Evolutionary conservation across 108 stramenopile genomes (phyloP).

Genomic region (Aureococcus anophagefferens): DNA sequence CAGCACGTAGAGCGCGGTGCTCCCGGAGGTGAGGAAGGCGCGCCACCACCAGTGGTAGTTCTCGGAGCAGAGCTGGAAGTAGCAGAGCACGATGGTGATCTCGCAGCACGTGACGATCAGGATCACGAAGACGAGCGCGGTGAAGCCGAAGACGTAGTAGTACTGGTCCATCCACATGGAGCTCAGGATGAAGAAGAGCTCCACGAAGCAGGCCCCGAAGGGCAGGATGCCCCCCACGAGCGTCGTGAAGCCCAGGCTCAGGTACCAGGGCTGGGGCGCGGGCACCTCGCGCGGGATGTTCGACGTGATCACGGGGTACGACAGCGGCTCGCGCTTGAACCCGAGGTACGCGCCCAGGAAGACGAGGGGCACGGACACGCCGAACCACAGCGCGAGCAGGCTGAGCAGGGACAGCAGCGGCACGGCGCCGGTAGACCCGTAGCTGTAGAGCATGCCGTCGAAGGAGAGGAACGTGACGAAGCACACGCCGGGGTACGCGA

Average conservation of each 20-base stretch:
- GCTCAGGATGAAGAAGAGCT: constrained; percentile 92
- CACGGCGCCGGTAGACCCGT: constrained; percentile 78
- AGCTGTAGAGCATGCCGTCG: constrained; percentile 76
- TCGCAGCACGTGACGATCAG: constrained; percentile 89
- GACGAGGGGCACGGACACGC: constrained; percentile 87
- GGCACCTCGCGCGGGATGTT: constrained; percentile 89
- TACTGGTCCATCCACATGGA: constrained; percentile 86
- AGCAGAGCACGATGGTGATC: constrained; percentile 90
- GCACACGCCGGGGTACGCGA: constrained; percentile 73
- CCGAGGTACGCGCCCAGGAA: constrained; percentile 98
- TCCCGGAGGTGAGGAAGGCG: constrained; percentile 73
- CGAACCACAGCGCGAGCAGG: constrained; percentile 95
- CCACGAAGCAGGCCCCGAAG: constrained; percentile 94
- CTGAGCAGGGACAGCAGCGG: constrained; percentile 83
- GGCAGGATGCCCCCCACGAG: constrained; percentile 90
- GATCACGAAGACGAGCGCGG: constrained; percentile 85
- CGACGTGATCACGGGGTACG: constrained; percentile 78
- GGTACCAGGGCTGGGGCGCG: constrained; percentile 68
- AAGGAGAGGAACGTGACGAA: constrained; percentile 72
- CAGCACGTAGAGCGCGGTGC: constrained; percentile 88
- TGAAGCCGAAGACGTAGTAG: constrained; percentile 98
- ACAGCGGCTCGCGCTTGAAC: constrained; percentile 72
- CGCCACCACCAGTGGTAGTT: constrained; percentile 99
- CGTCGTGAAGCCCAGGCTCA: constrained; percentile 67
- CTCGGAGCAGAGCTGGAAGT: constrained; percentile 97